phyloP scores from a whole-genome alignment of 257 asterid species.

The Solanum bukasovii region DNA sequence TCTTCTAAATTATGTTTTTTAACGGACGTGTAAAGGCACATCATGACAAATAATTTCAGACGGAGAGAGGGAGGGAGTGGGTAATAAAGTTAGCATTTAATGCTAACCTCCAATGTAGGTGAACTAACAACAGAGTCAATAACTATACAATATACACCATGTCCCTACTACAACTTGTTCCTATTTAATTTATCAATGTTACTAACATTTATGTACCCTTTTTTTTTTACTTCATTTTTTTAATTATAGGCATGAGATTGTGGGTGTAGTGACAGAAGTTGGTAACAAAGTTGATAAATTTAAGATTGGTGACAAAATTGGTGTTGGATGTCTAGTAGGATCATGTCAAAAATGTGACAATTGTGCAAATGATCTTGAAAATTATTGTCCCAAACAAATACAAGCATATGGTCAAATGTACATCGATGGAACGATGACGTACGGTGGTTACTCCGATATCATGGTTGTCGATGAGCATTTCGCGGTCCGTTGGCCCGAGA shows the following conservation, averaged over 20 bases:
- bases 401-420: neutral
- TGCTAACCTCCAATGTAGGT: neutral
- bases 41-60: no score
- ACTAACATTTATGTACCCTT: neutral
- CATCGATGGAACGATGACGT: constrained; percentile 25
- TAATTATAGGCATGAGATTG: constrained; percentile 26
- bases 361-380: constrained; percentile 19
- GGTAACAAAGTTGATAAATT: constrained; percentile 29
- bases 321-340: constrained; percentile 37
- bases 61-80: neutral
- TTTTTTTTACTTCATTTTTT: neutral
- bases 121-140: neutral
- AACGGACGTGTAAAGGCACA: fast-evolving
- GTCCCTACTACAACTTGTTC: neutral
- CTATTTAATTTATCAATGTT: neutral
- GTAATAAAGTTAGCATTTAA: neutral
- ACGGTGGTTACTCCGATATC: constrained; percentile 40
- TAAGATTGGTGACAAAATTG: constrained; percentile 38
- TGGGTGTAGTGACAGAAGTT: constrained; percentile 35
- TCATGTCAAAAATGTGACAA: constrained; percentile 27
- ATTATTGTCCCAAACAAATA: constrained; percentile 21
- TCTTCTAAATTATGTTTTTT: neutral
- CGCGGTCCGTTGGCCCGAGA: constrained; percentile 18
- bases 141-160: neutral
- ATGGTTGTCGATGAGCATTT: constrained; percentile 31